Conservation (phyloP, 352 stramenopile genomes). For the Globisporangium apiculatum region DNA sequence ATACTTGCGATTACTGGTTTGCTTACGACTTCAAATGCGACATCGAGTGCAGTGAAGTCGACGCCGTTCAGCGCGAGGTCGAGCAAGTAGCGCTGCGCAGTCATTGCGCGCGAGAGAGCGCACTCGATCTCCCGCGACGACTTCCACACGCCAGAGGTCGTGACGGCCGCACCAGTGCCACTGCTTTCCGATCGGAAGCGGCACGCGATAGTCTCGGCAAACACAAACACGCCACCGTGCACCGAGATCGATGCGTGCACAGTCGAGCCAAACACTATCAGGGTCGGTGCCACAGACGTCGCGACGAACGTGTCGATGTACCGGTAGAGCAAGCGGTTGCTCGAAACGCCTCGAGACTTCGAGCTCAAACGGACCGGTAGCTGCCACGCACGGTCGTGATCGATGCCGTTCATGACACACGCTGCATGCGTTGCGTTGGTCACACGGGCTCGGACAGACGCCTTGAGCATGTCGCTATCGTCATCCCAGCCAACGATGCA, state of each 20-base stretch:
- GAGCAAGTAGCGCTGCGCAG: constrained; percentile 15
- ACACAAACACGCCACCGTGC: constrained; percentile 21
- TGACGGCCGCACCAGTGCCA: background rate
- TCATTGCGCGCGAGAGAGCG: constrained; percentile 4
- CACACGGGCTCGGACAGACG: constrained; percentile 7
- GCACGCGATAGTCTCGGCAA: constrained; percentile 13
- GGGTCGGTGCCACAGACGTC: constrained; percentile 17
- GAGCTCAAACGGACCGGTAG: constrained; percentile 26
- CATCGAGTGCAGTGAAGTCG: constrained; percentile 8
- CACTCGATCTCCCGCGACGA: constrained; percentile 23
- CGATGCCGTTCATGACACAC: constrained; percentile 24
- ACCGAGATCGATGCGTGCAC: constrained; percentile 11
- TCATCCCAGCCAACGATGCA: constrained; percentile 35
- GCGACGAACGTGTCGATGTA: constrained; percentile 20
- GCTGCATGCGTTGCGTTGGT: constrained; percentile 21
- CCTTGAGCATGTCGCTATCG: constrained; percentile 16
- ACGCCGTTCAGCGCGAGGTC: constrained; percentile 22
- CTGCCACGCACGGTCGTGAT: constrained; percentile 12
- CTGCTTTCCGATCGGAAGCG: constrained; percentile 8
- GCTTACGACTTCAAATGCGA: constrained; percentile 18
- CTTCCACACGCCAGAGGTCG: constrained; percentile 17
- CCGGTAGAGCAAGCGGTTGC: constrained; percentile 33
- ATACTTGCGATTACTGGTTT: constrained; percentile 16
- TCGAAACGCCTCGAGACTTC: constrained; percentile 10
- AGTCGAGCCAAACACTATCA: constrained; percentile 9